Percentiles rank a stretch among this genome's conserved stretches.
Conservation (phyloP, 2,329 filamentous ascomycete species). For the Xylaria hypoxylon region DNA sequence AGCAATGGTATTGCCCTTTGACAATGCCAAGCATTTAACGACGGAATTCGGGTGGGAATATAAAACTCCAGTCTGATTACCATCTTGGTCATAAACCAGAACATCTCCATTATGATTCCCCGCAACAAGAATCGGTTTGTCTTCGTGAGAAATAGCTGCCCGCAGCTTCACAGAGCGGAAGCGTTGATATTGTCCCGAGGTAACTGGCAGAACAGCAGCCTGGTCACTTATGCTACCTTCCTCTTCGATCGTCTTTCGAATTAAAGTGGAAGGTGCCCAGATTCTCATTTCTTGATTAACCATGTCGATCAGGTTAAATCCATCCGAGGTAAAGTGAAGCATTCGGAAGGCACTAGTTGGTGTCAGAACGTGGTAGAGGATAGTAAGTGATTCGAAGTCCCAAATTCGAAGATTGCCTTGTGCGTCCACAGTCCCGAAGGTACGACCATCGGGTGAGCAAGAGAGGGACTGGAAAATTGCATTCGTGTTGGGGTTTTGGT, state of each 20-base stretch:
- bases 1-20: not conserved
- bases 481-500: not conserved
- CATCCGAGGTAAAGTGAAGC: not conserved
- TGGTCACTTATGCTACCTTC: not conserved
- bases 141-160: not conserved
- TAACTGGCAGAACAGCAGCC: not conserved
- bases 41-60: slow-evolving; percentile 2
- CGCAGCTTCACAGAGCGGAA: not conserved
- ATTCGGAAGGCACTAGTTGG: not conserved
- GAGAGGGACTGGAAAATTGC: not conserved
- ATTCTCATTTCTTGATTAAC: slow-evolving; percentile 12
- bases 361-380: not conserved
- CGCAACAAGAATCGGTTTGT: not conserved
- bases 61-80: not conserved
- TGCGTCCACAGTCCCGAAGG: not conserved
- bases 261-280: slow-evolving; percentile 1
- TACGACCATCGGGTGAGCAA: slow-evolving; percentile 14
- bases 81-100: slow-evolving; percentile 9
- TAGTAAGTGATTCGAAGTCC: slow-evolving; percentile 14
- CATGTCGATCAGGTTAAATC: not conserved
- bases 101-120: slow-evolving; percentile 12
- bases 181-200: not conserved
- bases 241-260: too few relatives aligned
- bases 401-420: slow-evolving; percentile 5
- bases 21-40: slow-evolving; percentile 2